Conservation (phyloP, 225 moss, liverwort and hornwort species). For the Asterella californica region DNA sequence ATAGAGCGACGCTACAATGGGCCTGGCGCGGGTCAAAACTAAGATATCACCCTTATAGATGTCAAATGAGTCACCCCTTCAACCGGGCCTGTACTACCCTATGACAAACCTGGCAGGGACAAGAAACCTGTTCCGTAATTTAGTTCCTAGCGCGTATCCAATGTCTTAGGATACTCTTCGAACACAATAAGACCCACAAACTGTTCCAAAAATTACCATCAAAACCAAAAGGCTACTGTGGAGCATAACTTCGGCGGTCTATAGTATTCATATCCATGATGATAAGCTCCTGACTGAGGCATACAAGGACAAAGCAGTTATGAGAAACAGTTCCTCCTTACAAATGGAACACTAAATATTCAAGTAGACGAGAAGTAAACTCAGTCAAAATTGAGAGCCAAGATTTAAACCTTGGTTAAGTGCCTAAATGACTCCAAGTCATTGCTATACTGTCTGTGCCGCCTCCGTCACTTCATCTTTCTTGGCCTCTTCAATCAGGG, state of each 20-base stretch:
- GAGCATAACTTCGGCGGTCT: neutral
- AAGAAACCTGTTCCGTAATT: too few species aligned
- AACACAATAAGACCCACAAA: too few species aligned
- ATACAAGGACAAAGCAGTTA: neutral
- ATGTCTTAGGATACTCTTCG: too few species aligned
- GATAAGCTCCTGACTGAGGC: neutral
- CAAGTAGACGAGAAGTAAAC: neutral
- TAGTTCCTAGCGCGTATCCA: too few species aligned
- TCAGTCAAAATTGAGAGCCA: conserved; percentile 9
- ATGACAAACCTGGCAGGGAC: too few species aligned
- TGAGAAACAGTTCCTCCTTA: too few species aligned
- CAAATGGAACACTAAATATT: neutral
- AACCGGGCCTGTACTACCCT: too few species aligned
- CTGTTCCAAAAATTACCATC: neutral
- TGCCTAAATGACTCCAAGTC: neutral
- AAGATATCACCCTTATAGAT: too few species aligned
- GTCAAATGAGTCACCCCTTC: too few species aligned
- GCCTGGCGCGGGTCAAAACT: too few species aligned
- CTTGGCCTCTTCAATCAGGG: conserved; percentile 69
- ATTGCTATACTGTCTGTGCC: conserved; percentile 17
- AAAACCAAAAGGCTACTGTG: neutral
- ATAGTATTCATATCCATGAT: neutral
- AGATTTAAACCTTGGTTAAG: neutral
- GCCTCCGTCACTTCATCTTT: conserved; percentile 28
- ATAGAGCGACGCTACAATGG: too few species aligned